Conservation (phyloP, 2,329 filamentous ascomycete genomes). For the Camillea tinctor region DNA sequence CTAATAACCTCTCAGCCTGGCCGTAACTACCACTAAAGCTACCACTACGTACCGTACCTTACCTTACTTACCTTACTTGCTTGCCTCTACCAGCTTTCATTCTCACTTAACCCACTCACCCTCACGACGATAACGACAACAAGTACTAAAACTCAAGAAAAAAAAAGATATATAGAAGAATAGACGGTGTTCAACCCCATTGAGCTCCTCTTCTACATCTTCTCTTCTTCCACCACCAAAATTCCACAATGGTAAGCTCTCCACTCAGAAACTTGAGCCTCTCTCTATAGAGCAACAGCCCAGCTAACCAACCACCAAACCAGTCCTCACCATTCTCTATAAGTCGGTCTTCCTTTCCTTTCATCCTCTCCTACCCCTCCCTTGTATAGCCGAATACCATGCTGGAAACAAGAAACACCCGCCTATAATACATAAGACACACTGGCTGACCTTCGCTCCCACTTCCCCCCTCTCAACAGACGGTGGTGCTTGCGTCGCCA, state of each 20-base stretch:
- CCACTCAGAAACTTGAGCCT: conserved; percentile 9
- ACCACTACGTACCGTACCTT: conserved; percentile 22
- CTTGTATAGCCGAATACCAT: background rate
- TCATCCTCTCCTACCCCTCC: conserved; percentile 8
- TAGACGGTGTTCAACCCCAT: background rate
- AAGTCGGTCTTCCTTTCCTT: conserved; percentile 59
- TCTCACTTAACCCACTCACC: background rate
- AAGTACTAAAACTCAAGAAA: background rate
- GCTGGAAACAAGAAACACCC: background rate
- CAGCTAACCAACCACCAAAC: conserved; percentile 46
- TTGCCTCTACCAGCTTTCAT: background rate
- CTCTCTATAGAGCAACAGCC: conserved; percentile 25
- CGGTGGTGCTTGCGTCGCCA: conserved; percentile 94
- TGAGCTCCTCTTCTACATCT: conserved; percentile 14
- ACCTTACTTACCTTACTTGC: background rate
- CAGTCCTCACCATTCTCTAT: conserved; percentile 93
- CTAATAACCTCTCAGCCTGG: conserved; percentile 7
- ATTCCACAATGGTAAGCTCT: conserved; percentile 35
- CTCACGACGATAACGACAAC: background rate
- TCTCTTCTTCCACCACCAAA: background rate
- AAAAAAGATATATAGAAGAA: too few species aligned
- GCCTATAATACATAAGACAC: too few species aligned
- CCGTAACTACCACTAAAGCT: conserved; percentile 8
- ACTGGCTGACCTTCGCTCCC: conserved; percentile 15
- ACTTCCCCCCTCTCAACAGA: conserved; percentile 42